Evolutionary conservation across 164 flowering plant species (phyloP), one percentile per base, ranked within the genome.

Genomic region (Kingdonia uniflora): DNA sequence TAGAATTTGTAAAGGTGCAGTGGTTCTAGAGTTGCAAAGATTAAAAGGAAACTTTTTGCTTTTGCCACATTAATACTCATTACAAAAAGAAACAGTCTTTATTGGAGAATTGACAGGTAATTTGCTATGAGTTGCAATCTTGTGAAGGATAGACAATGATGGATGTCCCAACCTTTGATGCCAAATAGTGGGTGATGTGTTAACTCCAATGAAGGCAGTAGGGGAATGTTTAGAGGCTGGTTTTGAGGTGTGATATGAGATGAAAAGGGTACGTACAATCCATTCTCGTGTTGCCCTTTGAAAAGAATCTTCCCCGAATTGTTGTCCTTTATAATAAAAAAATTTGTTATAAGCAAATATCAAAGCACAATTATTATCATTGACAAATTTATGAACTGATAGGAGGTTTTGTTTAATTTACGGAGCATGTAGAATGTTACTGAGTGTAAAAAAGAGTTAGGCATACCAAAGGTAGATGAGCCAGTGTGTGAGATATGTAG

Each of bases 401-500:
- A 48, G 5, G 8, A 57, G 6, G 21, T 57, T 57, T 38, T 46
- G 29, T 2, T 11, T 14, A 22, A 48, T 26, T 1, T 7, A 7
- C 2, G 53, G 52, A n/a, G 19, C 45, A 48, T 12, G 14, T 2
- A 44, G 22, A 15, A 39, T 38, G 15, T 57, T 43, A 16, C 2
- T 8, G 2, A 48, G 23, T 33, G 16, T 29, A 29, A 29, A 29
- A 29, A 29, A 4, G 35, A 3, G 35, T 3, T 29, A 3, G 8
- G 35, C 4, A 0, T 43, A 20, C 13, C 23, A 5, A 19, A 48
- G 23, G 19, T 14, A 3, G 17, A 47, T 6, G 15, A 37, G 14
- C 60, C 53, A 48, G 35, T 47, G 37, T 57, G 43, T 21, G 44
- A 11, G 43, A 48, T 17, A 0, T 3, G 12, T 33, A 48, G 46